Percentiles rank a stretch among this genome's conserved stretches.
These are phyloP conservation scores for Cichorium intybus DNA, from an alignment of 140 eudicot species.

Conservation along the genomic window DNA sequence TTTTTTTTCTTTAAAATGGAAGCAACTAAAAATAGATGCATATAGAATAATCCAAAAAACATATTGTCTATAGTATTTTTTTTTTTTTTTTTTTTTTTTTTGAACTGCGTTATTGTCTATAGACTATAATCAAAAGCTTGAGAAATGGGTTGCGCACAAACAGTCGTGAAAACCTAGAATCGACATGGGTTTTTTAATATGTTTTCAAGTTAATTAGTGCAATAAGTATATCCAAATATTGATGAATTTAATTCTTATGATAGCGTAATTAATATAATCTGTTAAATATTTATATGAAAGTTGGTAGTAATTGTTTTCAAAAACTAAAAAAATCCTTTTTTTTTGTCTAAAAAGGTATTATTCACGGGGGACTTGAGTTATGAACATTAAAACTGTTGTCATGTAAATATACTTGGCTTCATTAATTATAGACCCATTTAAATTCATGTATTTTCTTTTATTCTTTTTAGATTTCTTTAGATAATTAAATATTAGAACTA, in stretches of 20 bases:
- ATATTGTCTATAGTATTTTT: no score
- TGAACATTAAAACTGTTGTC: constrained; percentile 33
- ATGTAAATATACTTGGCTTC: constrained; percentile 32
- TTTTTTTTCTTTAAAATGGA: no score
- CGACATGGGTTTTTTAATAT: background rate
- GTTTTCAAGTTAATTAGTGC: background rate
- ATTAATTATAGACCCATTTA: constrained; percentile 27
- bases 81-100: background rate
- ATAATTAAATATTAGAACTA: no score
- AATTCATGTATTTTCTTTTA: background rate
- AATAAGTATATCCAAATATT: background rate
- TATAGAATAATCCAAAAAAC: no score
- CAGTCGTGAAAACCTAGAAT: background rate
- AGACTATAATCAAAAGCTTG: no score
- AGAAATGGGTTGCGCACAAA: background rate
- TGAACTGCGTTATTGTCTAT: no score
- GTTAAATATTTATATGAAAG: background rate
- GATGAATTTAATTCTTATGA: background rate
- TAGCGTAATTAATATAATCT: background rate
- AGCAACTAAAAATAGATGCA: no score
- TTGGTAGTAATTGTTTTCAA: constrained; percentile 3
- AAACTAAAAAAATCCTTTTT: background rate
- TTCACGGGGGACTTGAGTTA: constrained; percentile 39
- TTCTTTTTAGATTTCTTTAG: background rate
- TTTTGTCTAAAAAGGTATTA: constrained; percentile 16